Percentiles rank a stretch among this genome's conserved stretches.
phyloP scores from a whole-genome alignment of 331 rosid genomes.

The Quercus phellos region DNA sequence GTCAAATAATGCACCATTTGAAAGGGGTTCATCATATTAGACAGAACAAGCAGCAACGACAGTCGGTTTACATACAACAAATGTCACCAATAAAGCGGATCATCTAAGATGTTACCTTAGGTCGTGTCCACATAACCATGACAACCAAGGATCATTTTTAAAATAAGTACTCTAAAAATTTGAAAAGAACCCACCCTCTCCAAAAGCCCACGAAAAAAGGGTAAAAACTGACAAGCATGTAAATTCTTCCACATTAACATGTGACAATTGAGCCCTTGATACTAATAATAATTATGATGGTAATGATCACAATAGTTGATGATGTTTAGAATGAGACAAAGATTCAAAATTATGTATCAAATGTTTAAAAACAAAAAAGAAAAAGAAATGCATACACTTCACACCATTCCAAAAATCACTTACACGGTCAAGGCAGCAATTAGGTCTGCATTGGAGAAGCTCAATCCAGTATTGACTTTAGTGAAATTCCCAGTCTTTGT shows the following conservation, averaged over 20 bases:
- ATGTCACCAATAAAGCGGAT: neutral
- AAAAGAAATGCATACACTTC: neutral
- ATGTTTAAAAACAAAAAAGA: neutral
- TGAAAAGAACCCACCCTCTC: neutral
- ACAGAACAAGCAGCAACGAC: neutral
- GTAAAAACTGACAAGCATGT: neutral
- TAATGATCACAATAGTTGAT: neutral
- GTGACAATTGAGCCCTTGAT: neutral
- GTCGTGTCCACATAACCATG: neutral
- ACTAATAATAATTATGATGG: neutral
- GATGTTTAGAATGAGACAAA: neutral
- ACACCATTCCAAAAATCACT: constrained; percentile 24
- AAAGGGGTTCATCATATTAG: neutral
- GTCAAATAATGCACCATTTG: constrained; percentile 5
- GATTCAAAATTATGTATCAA: neutral
- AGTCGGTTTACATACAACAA: neutral
- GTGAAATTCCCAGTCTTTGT: constrained; percentile 60
- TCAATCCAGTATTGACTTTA: constrained; percentile 64
- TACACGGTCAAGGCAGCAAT: constrained; percentile 69
- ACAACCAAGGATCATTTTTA: neutral
- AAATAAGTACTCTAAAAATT: neutral
- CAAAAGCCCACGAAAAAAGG: neutral
- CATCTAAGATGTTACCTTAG: neutral
- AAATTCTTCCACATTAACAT: neutral
- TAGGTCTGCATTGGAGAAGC: constrained; percentile 57